Conservation (phyloP, 192 early-diverging fungal species). For the Entophlyctis helioformis region DNA sequence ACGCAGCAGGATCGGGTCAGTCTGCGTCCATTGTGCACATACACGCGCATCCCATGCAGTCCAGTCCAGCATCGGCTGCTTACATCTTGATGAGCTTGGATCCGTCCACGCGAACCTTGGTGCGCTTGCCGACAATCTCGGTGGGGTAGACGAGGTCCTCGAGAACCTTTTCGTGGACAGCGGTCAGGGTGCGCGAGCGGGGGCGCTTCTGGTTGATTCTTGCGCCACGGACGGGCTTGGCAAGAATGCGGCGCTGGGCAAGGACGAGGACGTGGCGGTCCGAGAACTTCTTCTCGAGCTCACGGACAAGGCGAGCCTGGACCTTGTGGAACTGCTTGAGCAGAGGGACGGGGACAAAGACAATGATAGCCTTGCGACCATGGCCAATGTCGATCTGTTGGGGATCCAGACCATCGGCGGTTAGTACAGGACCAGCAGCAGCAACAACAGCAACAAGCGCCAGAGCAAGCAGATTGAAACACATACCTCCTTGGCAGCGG, state of each 20-base stretch:
- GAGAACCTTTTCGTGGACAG: conserved; percentile 92
- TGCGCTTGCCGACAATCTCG: conserved; percentile 98
- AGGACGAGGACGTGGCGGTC: conserved; percentile 95
- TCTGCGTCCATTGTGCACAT: too few relatives aligned
- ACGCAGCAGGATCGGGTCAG: background rate
- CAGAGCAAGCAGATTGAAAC: too few relatives aligned
- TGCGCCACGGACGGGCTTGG: conserved; percentile 80
- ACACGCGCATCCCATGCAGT: too few relatives aligned
- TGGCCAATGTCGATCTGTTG: conserved; percentile 75
- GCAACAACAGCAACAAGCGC: background rate
- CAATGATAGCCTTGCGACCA: conserved; percentile 90
- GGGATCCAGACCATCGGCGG: background rate
- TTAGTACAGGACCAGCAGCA: background rate
- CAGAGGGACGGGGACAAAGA: conserved; percentile 94
- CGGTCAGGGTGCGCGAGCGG: conserved; percentile 88
- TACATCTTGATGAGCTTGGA: conserved; percentile 89
- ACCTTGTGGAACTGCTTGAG: conserved; percentile 94
- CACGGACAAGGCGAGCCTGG: conserved; percentile 89
- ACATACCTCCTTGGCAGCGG: conserved; percentile 85
- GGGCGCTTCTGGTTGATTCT: conserved; percentile 89
- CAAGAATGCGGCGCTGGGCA: conserved; percentile 91
- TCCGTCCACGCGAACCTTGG: conserved; percentile 91
- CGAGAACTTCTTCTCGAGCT: conserved; percentile 99
- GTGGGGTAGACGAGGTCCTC: conserved; percentile 98
- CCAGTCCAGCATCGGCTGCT: conserved; percentile 12